Conservation (phyloP, 1,139 yeast genomes). For the Candida pseudoviswanathii region DNA sequence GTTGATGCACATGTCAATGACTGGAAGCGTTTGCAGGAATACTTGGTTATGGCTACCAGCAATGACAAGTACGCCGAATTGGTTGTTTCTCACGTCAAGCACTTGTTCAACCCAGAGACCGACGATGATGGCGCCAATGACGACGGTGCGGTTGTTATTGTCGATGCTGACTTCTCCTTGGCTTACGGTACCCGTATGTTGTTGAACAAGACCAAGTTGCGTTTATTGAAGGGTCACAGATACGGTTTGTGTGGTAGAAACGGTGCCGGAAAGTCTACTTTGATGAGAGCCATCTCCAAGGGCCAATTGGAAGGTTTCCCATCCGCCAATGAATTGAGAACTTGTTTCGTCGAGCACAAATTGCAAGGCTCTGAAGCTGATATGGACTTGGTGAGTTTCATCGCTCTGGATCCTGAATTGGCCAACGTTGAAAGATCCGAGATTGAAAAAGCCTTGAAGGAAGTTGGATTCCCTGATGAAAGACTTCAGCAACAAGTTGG, state of each 20-base stretch:
- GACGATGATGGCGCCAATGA: slow-evolving; percentile 68
- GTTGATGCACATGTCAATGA: slow-evolving; percentile 88
- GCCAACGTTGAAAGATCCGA: slow-evolving; percentile 62
- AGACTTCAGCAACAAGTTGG: slow-evolving; percentile 90
- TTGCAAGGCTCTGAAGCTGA: slow-evolving; percentile 95
- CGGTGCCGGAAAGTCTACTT: slow-evolving; percentile 98
- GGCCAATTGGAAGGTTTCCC: slow-evolving; percentile 99
- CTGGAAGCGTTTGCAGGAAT: slow-evolving; percentile 73
- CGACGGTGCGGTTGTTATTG: slow-evolving; percentile 70
- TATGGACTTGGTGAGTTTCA: slow-evolving; percentile 82
- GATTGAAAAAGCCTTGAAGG: slow-evolving; percentile 71
- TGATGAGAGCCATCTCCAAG: slow-evolving; percentile 95
- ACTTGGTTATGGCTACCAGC: slow-evolving; percentile 31
- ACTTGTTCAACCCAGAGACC: slow-evolving; percentile 66
- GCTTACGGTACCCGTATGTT: slow-evolving; percentile 99
- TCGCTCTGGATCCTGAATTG: slow-evolving; percentile 89
- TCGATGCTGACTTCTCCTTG: slow-evolving; percentile 90
- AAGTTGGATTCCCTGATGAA: slow-evolving; percentile 91
- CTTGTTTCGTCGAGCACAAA: slow-evolving; percentile 97
- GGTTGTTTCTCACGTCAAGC: slow-evolving; percentile 59
- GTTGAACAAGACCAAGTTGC: slow-evolving; percentile 84
- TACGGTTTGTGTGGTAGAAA: slow-evolving; percentile 98
- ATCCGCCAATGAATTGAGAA: slow-evolving; percentile 78
- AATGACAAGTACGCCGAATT: slow-evolving; percentile 39
- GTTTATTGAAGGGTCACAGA: slow-evolving; percentile 91